Base-by-base conservation (phyloP, 345 rosid species). In the Aquilaria sinensis region DNA sequence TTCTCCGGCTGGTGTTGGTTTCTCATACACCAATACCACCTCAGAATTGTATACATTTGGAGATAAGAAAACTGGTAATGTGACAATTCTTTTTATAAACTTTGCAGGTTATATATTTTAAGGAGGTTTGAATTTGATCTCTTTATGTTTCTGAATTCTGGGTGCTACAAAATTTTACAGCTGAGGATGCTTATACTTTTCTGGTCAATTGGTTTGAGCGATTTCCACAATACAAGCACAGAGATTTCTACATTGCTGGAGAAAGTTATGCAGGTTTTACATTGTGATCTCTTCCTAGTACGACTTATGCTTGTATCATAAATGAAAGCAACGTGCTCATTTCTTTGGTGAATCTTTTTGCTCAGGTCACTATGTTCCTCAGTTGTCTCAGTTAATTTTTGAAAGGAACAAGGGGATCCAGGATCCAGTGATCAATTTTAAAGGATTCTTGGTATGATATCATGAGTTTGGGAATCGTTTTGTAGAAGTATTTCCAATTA, bases 1-100 rank as follows among this genome's bases (percentile, higher is more conserved):
- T 63, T 93, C 98, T 62, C 97, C 97, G 0, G 97, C 95, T 55
- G 98, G 98, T 73, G 97, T 93, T 65, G 98, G 98, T 9, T 93
- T 90, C 77, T 93, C 98, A 2, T 93, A 88, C 76, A 62, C 95
- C 0, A 93, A 93, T 58, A 94, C 91, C 0, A 77, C 88, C 10
- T 80, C 96, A 6, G 99, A 94, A 65, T 70, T 90, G 81, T 88
- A 85, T 79, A 84, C 86, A 3, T 63, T 73, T 9, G 99, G 99
- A 51, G 99, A 94, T 75, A 60, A 72, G 65, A 94, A 85, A 81
- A 94, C 97, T 51, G 96, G 97, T 88, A 73, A 72, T 63, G 64
- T 15, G 10, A 50, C 57, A 55, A 53, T 59, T 60, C 62, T 16
- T 53, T n/a, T 60, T 12, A 52, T 14, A 13, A 41, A 4, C 47